Percentiles rank a stretch among this genome's conserved stretches.
Conservation (phyloP, 176 grass and related monocot genomes). For the Triticum urartu region DNA sequence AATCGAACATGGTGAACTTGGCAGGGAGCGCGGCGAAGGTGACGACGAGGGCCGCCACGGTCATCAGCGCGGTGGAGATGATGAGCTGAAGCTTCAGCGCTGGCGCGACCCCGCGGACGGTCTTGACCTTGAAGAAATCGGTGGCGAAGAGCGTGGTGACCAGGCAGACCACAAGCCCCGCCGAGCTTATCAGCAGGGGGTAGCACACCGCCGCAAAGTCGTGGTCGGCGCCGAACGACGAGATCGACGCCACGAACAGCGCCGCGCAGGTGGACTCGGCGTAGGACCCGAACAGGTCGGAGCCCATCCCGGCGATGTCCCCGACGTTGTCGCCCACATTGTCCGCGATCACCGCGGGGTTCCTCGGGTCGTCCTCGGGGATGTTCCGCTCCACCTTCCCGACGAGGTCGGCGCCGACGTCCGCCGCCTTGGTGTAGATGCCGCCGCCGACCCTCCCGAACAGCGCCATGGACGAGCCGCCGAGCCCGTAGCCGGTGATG, state of each 20-base stretch:
- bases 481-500: slow-evolving; percentile 63
- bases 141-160: slow-evolving; percentile 66
- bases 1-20: slow-evolving; percentile 65
- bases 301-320: slow-evolving; percentile 89
- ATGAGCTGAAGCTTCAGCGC: slow-evolving; percentile 57
- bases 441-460: slow-evolving; percentile 88
- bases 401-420: slow-evolving; percentile 84
- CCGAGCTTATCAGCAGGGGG: slow-evolving; percentile 62
- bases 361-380: not conserved
- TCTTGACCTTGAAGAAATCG: slow-evolving; percentile 48
- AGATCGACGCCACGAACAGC: slow-evolving; percentile 73
- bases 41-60: slow-evolving; percentile 38
- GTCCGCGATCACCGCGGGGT: slow-evolving; percentile 71
- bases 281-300: slow-evolving; percentile 87
- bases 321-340: slow-evolving; percentile 91
- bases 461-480: slow-evolving; percentile 39
- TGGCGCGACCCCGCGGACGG: slow-evolving; percentile 36
- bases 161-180: slow-evolving; percentile 62
- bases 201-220: slow-evolving; percentile 53
- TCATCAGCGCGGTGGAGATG: slow-evolving; percentile 69
- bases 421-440: slow-evolving; percentile 90
- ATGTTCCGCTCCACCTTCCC: slow-evolving; percentile 61
- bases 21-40: slow-evolving; percentile 49
- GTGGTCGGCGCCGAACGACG: slow-evolving; percentile 57
- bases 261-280: slow-evolving; percentile 81